A percentile compares a stretch with the other conserved stretches of the same genome.
phyloP scores from a whole-genome alignment of 1,284 basidiomycete species.

The Exobasidium rhododendri region DNA sequence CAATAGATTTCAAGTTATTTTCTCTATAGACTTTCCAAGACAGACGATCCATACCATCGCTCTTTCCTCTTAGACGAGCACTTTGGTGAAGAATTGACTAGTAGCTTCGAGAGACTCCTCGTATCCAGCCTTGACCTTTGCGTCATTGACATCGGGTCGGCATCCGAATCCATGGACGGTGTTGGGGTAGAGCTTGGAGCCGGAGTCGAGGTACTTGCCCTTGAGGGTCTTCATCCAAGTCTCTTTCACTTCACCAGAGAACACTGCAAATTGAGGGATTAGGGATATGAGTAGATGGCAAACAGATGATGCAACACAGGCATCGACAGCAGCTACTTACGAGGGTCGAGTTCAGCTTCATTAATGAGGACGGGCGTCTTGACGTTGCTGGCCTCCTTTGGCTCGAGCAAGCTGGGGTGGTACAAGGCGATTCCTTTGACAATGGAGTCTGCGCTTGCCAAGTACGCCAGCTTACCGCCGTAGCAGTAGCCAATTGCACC shows the following conservation, averaged over 20 bases:
- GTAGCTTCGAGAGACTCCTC: conserved; percentile 17
- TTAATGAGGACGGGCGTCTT: conserved; percentile 19
- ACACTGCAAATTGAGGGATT: background rate
- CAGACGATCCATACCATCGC: no score
- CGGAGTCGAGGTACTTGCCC: conserved; percentile 18
- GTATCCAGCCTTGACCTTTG: conserved; percentile 18
- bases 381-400: conserved; percentile 16
- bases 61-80: conserved; percentile 1
- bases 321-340: no score
- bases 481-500: conserved; percentile 22
- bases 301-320: no score
- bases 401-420: background rate
- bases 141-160: conserved; percentile 18
- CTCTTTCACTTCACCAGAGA: conserved; percentile 18
- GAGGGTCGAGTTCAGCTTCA: conserved; percentile 19
- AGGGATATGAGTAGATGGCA: no score
- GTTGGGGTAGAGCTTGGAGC: conserved; percentile 17
- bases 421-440: conserved; percentile 12
- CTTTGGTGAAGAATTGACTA: conserved; percentile 18
- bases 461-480: conserved; percentile 18
- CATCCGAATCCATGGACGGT: conserved; percentile 24
- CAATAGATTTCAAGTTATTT: no score
- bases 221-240: conserved; percentile 19
- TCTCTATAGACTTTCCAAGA: no score
- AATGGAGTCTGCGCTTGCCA: conserved; percentile 13